Evolutionary conservation across 495 filamentous ascomycete species (phyloP), one percentile per base, ranked within the genome.

Genomic region (Aspergillus mulundensis): DNA sequence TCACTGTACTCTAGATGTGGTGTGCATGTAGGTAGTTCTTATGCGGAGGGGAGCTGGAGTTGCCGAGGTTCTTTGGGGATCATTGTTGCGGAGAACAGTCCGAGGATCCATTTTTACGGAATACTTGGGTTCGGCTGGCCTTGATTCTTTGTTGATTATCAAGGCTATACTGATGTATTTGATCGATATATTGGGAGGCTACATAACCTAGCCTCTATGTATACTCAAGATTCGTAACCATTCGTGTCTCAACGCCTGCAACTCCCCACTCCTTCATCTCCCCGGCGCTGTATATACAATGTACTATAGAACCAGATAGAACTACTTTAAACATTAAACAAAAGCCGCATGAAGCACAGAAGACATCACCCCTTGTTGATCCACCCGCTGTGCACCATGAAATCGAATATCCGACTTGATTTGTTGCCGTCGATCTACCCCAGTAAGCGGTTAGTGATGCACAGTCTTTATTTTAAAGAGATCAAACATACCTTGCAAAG

Each of bases 371-470:
- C 79, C 74, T 92, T 95, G 28, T 81, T 85, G 53, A 97, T 88
- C 94, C 94, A 97, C 8, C 94, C 94, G 41, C 84, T 86, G 64
- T 91, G 86, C 28, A 94, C 88, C 74, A 96, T 92, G 69, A 97
- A 98, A 63, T 97, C 94, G 66, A 90, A 96, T 42, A 97, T 84
- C 59, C 87, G 82, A 40, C 78, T 77, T 7, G 78, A 74, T 64
- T 88, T 90, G 16, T 80, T 80, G 23, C 73, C 71, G 69, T 89
- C 85, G 58, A 89, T 84, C 81, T 85, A 44, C 25, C 25, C 30
- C 20, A 24, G 28, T 8, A 53, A 21, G 21, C 10, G 53, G 60
- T 61, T 51, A 67, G 59, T 46, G 5, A 25, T 43, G 16, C 34
- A 62, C 20, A 32, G 16, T n/a, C n/a, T n/a, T n/a, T n/a, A n/a